These are phyloP conservation scores for Verticillium dahliae DNA, from an alignment of 2,329 filamentous ascomycete genomes.

Conservation along the genomic window DNA sequence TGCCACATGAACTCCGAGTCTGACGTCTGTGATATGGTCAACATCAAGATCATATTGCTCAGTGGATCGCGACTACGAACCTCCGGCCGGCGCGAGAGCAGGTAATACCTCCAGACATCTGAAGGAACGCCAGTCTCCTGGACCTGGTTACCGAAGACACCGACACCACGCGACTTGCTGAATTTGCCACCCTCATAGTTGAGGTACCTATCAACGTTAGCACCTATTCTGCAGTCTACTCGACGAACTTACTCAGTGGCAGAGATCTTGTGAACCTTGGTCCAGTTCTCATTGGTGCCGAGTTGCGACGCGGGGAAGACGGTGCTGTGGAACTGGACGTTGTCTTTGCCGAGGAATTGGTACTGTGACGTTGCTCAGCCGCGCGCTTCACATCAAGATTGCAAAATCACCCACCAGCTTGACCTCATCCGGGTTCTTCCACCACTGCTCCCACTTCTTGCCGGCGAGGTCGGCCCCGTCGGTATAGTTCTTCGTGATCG, in stretches of 20 bases:
- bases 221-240: too few species aligned
- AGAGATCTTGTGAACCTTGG: conserved; percentile 79
- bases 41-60: too few species aligned
- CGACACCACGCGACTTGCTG: conserved; percentile 82
- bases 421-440: conserved; percentile 83
- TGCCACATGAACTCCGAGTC: conserved; percentile 90
- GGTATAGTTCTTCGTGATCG: conserved; percentile 87
- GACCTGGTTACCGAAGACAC: conserved; percentile 87
- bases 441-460: conserved; percentile 87
- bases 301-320: conserved; percentile 87
- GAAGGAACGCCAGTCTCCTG: conserved; percentile 77
- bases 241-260: conserved; percentile 58
- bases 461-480: conserved; percentile 35
- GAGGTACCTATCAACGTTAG: conserved; percentile 37
- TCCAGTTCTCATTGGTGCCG: conserved; percentile 81
- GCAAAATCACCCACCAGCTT: conserved; percentile 40
- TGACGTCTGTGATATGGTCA: conserved; percentile 36
- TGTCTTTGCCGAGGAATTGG: conserved; percentile 85
- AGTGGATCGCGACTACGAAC: neutral
- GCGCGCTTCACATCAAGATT: neutral
- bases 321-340: conserved; percentile 74
- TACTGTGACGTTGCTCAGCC: conserved; percentile 37
- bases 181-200: conserved; percentile 91
- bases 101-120: conserved; percentile 91
- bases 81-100: conserved; percentile 79